Evolutionary conservation across 345 rosid genomes (phyloP).

Genomic region (Citrus sp.): DNA sequence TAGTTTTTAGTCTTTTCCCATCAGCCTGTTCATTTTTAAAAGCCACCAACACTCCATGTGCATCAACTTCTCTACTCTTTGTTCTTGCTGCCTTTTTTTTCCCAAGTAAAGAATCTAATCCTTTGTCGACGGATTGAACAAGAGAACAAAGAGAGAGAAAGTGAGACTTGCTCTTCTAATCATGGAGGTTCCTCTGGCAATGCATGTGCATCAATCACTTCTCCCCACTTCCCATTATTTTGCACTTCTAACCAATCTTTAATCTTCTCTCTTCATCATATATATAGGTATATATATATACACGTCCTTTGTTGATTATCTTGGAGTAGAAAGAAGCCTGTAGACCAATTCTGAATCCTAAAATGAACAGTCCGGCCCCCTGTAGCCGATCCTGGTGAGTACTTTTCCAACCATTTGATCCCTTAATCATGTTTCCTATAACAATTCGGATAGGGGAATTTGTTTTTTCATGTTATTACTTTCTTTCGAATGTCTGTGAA

Average conservation of each 20-base stretch:
- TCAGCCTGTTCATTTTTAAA: neutral
- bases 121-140: conserved; percentile 10
- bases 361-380: conserved; percentile 35
- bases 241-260: conserved; percentile 14
- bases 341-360: conserved; percentile 1
- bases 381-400: conserved; percentile 47
- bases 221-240: conserved; percentile 50
- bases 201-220: conserved; percentile 52
- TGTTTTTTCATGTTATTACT: no score
- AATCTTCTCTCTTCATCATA: neutral
- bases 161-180: conserved; percentile 38
- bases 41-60: conserved; percentile 56
- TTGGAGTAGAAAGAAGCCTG: neutral
- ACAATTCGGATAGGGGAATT: neutral
- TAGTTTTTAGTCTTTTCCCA: conserved; percentile 5
- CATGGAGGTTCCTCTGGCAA: conserved; percentile 51
- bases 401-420: neutral
- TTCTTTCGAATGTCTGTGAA: conserved; percentile 37
- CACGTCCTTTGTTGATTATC: neutral
- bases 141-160: conserved; percentile 14
- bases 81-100: conserved; percentile 28
- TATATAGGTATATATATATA: neutral
- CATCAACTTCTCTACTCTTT: conserved; percentile 36
- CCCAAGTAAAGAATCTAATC: conserved; percentile 31
- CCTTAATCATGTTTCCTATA: neutral